Base-by-base conservation (phyloP, 208 protist species). In the Crithidia acanthocephali region DNA sequence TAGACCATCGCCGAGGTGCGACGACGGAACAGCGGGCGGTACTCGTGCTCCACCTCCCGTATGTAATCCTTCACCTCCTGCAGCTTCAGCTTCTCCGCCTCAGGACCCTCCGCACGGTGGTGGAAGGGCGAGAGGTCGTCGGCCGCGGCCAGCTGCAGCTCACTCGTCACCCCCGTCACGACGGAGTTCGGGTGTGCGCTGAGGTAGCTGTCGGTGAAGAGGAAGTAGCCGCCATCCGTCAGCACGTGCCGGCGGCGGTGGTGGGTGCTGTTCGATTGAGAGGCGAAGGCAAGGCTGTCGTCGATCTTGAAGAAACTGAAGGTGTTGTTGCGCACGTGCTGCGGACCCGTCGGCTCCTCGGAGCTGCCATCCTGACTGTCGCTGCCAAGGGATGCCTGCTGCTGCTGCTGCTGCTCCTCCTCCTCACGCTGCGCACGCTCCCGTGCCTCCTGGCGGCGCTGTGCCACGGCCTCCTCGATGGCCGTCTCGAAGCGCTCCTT, bases 141-240 rank as follows among this genome's bases (percentile, higher is more conserved):
- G 22, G 33, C 18, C 0, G 42, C 68, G 42, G 61, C 35, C 47
- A 67, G 53, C 42, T 61, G 61, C 6, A 68, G 35, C 53, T 58
- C 64, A 67, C 67, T 66, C n/a, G 68, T 69, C 47, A 83, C 37
- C 10, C 47, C 64, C 5, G 72, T 68, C 27, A 79, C 56, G 18
- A 35, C 45, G 1, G 70, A 74, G 40, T 30, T 51, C 16, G 72
- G 72, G 68, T 79, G 52, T 7, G 44, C 47, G 32, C 27, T 50
- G 4, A 75, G 30, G 72, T 83, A 83, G 40, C 47, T 52, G 68
- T 83, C 72, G 0, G 77, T 73, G 33, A 83, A 78, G 35, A 83
- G 28, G 44, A 78, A 37, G 48, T 69, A 78, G 11, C 67, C 71
- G n/a, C 77, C 71, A 1, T 77, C 68, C 4, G 47, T 37, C 13